Conservation (phyloP, 441 rosid genomes). For the Monsonia emarginata region DNA sequence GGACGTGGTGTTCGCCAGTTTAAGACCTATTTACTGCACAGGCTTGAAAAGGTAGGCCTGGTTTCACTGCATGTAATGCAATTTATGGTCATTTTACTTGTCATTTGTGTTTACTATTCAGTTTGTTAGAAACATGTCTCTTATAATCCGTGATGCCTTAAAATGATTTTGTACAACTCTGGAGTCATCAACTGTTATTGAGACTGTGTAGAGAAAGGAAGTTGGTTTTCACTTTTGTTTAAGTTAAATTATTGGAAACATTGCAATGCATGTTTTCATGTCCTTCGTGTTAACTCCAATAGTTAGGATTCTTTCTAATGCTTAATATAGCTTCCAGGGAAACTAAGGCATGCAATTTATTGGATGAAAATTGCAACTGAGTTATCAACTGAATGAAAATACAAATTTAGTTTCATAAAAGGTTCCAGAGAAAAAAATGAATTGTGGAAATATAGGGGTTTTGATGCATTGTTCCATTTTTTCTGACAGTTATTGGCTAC, state of each 20-base stretch:
- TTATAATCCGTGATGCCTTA: not conserved
- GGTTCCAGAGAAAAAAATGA: too few species aligned
- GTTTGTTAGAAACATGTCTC: not conserved
- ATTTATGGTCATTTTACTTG: not conserved
- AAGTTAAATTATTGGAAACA: not conserved
- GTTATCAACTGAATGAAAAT: not conserved
- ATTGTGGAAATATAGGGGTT: too few species aligned
- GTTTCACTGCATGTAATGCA: not conserved
- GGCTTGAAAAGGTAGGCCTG: constrained; percentile 61
- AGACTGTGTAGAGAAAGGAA: not conserved
- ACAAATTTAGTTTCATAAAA: too few species aligned
- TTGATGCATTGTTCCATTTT: too few species aligned
- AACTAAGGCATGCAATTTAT: too few species aligned
- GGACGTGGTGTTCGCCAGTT: constrained; percentile 96
- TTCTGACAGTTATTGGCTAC: constrained; percentile 75
- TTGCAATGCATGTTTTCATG: not conserved
- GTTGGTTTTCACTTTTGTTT: not conserved
- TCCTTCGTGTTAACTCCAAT: not conserved
- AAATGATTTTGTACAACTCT: not conserved
- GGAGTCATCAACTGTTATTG: not conserved
- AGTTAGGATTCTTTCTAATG: not conserved
- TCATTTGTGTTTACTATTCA: not conserved
- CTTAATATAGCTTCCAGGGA: too few species aligned
- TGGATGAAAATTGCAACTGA: too few species aligned
- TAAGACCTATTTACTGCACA: constrained; percentile 79